Percentiles rank a stretch among this genome's conserved stretches.
Evolutionary conservation across 108 stramenopile species (phyloP).

Genomic region (Fragilariopsis cylindrus): DNA sequence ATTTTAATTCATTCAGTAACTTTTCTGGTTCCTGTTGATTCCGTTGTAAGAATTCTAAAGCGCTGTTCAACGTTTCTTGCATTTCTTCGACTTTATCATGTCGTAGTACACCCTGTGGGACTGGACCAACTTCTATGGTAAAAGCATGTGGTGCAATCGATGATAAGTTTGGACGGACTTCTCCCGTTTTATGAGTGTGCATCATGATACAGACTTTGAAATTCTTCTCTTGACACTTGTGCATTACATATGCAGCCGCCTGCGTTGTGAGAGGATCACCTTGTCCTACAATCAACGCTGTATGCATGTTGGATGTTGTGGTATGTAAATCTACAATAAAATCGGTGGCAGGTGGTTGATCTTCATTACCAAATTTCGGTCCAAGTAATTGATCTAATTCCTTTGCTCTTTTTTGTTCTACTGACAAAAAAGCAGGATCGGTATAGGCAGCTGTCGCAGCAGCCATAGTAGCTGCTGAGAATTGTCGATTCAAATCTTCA

Average conservation of each 20-base stretch:
- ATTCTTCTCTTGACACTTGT: constrained; percentile 37
- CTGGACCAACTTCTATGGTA: constrained; percentile 83
- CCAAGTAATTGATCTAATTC: constrained; percentile 76
- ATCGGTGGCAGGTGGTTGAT: constrained; percentile 44
- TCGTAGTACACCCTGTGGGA: constrained; percentile 79
- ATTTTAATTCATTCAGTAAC: constrained; percentile 31
- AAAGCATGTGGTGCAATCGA: constrained; percentile 68
- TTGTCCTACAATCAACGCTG: constrained; percentile 70
- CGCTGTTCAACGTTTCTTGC: constrained; percentile 49
- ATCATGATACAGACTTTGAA: constrained; percentile 49
- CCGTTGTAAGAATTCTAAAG: constrained; percentile 69
- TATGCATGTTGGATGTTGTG: constrained; percentile 85
- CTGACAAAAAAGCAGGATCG: constrained; percentile 8
- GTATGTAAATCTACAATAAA: constrained; percentile 82
- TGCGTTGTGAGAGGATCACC: constrained; percentile 65
- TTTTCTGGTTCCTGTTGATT: constrained; percentile 43
- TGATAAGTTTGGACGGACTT: constrained; percentile 67
- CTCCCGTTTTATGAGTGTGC: constrained; percentile 59
- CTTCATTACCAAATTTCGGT: constrained; percentile 49
- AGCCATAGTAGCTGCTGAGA: constrained; percentile 45
- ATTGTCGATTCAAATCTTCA: constrained; percentile 82
- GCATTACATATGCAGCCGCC: constrained; percentile 78
- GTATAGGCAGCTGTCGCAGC: neutral
- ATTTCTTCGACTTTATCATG: constrained; percentile 83
- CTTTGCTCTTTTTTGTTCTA: constrained; percentile 61